Evolutionary conservation across 1,284 basidiomycete genomes (phyloP), one percentile per base, ranked within the genome.

Genomic region (Caloboletus firmus): DNA sequence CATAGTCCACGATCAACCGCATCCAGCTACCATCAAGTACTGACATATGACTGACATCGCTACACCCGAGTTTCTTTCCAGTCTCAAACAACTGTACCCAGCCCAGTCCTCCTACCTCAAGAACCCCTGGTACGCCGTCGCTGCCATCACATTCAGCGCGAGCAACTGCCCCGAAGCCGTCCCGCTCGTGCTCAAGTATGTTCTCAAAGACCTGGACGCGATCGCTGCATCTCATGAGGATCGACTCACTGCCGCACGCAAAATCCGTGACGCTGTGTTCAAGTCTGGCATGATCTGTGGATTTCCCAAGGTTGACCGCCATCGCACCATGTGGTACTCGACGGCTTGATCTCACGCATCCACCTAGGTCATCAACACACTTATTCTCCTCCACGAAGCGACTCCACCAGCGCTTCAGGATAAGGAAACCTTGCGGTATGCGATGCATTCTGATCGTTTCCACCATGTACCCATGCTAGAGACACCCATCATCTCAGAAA

Each of bases 91-190:
- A 2, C 35, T 58, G 1, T 71, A 69, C 42, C 67, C 69, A 12
- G 9, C 49, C 15, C 49, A 53, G 36, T 15, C 56, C 4, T 41
- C 34, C 17, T 57, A 60, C 22, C 37, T 55, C 8, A 10, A 65
- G 1, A 81, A 76, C 55, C 78, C 82, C 4, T 86, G 83, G 83
- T 82, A 79, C 55, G 72, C 84, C 39, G 68, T 83, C 39, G 74
- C 81, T 3, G 76, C 79, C 15, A 78, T 82, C 31, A 73, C 79
- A 1, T 83, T 81, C 65, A 76, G 74, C 57, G 78, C 82, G 1
- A 76, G 76, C 62, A 85, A 85, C 62, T 71, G 71, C 44, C 76
- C 82, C 4, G 80, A 83, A 36, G 80, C 71, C 1, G 76, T 84
- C n/a, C 79, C 81, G 2, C 61, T 65, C 40, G 75, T 85, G 15